Percentiles rank a stretch among this genome's conserved stretches.
phyloP scores from a whole-genome alignment of 2,329 filamentous ascomycete species.

The Lizonia empirigonia region DNA sequence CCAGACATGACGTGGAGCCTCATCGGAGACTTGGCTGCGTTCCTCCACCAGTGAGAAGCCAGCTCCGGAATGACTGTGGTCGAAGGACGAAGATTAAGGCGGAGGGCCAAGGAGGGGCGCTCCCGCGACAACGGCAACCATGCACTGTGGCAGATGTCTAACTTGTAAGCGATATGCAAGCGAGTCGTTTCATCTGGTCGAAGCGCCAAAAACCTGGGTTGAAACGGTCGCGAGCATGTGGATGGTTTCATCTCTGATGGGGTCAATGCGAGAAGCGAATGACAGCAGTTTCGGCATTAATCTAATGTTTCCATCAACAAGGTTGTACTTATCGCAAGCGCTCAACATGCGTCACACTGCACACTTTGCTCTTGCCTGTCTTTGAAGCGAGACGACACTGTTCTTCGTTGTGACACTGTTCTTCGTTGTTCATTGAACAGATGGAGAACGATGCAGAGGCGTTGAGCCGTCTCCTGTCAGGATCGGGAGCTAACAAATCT shows the following conservation, averaged over 20 bases:
- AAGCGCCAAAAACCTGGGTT: constrained; percentile 40
- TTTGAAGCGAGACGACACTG: not conserved
- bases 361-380: constrained; percentile 5
- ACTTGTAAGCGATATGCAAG: constrained; percentile 22
- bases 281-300: constrained; percentile 14
- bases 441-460: constrained; percentile 5
- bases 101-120: constrained; percentile 20
- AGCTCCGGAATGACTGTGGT: constrained; percentile 17
- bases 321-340: constrained; percentile 2
- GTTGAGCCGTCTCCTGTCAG: constrained; percentile 6
- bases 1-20: constrained; percentile 26
- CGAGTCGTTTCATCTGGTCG: constrained; percentile 30
- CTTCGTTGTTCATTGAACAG: not conserved
- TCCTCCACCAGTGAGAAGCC: constrained; percentile 37
- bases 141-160: constrained; percentile 21
- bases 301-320: not conserved
- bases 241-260: constrained; percentile 42
- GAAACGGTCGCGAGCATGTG: constrained; percentile 39
- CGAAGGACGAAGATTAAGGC: constrained; percentile 26
- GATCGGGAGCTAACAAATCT: not conserved
- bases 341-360: constrained; percentile 7
- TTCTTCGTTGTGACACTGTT: not conserved
- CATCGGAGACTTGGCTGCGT: constrained; percentile 27
- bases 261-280: constrained; percentile 28
- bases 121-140: constrained; percentile 34